Conservation (phyloP, 1,139 yeast genomes). For the Geotrichum klebahnii region DNA sequence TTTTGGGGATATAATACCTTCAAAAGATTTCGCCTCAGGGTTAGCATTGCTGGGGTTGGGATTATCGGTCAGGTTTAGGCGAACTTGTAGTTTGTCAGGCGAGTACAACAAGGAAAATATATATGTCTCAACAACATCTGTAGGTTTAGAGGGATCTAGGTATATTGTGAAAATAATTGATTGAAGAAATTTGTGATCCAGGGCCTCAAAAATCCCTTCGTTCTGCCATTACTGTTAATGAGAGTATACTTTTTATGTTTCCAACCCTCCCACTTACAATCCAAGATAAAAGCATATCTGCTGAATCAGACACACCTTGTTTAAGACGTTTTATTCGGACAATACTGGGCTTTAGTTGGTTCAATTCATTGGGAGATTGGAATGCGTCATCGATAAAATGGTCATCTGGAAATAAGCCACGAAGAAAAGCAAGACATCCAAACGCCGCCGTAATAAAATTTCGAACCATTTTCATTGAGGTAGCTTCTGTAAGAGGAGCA, state of each 20-base stretch:
- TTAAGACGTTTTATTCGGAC: constrained; percentile 21
- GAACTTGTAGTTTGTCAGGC: constrained; percentile 12
- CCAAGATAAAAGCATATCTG: constrained; percentile 19
- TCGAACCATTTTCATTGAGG: constrained; percentile 18
- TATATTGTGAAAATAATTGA: constrained; percentile 20
- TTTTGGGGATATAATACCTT: constrained; percentile 9
- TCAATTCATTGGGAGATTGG: constrained; percentile 6
- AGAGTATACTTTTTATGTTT: too few relatives aligned
- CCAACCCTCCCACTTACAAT: constrained; percentile 14
- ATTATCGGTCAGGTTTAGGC: constrained; percentile 9
- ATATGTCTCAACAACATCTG: constrained; percentile 18
- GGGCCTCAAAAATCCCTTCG: constrained; percentile 21
- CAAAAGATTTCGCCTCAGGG: background rate
- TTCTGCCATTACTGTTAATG: constrained; percentile 3
- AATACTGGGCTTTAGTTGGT: constrained; percentile 9
- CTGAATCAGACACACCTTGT: constrained; percentile 16
- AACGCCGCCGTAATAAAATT: constrained; percentile 19
- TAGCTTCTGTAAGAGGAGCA: constrained; percentile 17
- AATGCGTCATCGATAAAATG: constrained; percentile 20
- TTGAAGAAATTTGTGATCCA: constrained; percentile 19
- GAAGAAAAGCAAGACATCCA: constrained; percentile 20
- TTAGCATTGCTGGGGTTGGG: constrained; percentile 8
- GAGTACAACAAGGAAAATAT: constrained; percentile 19
- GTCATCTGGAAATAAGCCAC: constrained; percentile 19
- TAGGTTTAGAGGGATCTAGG: constrained; percentile 9